These are phyloP conservation scores for Saturnispora mendoncae DNA, from an alignment of 805 yeast species.

Conservation along the genomic window DNA sequence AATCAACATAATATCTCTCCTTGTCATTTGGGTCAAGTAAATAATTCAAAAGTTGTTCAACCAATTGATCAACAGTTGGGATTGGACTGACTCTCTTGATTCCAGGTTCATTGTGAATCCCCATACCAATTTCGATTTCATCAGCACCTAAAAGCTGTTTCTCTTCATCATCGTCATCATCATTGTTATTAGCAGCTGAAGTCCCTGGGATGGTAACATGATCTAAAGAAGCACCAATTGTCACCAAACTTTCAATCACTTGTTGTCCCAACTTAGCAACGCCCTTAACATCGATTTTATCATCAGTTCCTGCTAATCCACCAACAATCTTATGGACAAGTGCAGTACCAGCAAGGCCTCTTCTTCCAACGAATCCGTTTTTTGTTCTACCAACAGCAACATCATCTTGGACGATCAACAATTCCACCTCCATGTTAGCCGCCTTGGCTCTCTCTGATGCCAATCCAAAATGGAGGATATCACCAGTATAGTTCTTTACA, in stretches of 20 bases:
- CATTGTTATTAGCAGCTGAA: conserved; percentile 15
- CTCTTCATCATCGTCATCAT: conserved; percentile 29
- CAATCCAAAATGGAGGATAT: conserved; percentile 83
- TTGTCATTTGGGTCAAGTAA: conserved; percentile 53
- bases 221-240: conserved; percentile 84
- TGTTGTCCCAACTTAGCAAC: conserved; percentile 51
- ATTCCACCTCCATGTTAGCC: conserved; percentile 61
- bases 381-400: conserved; percentile 89
- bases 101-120: conserved; percentile 95
- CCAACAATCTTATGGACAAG: conserved; percentile 82
- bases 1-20: conserved; percentile 77
- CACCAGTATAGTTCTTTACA: conserved; percentile 93
- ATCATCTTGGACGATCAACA: conserved; percentile 80
- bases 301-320: conserved; percentile 36
- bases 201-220: conserved; percentile 83
- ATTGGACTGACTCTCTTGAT: conserved; percentile 53
- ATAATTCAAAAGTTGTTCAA: conserved; percentile 50
- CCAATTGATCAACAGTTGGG: conserved; percentile 59
- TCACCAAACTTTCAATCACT: conserved; percentile 60
- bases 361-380: conserved; percentile 86
- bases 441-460: conserved; percentile 84
- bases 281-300: conserved; percentile 34
- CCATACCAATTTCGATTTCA: conserved; percentile 88
- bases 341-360: conserved; percentile 90
- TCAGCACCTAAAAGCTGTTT: conserved; percentile 38